These are phyloP conservation scores for Ganoderma lingzhi DNA, from an alignment of 1,284 basidiomycete species.

Conservation along the genomic window DNA sequence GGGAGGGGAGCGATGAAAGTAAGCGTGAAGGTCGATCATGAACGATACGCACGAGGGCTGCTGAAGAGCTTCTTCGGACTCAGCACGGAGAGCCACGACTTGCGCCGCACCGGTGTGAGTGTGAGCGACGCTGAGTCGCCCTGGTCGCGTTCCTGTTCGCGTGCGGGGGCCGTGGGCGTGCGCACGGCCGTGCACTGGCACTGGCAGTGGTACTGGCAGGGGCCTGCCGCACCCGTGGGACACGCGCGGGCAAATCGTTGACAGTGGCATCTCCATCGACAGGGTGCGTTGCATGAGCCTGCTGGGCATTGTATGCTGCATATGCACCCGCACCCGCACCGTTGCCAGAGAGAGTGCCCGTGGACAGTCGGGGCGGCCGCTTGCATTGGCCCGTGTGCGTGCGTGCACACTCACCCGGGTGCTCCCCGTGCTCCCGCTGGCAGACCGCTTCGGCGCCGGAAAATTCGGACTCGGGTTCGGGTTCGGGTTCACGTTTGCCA, in stretches of 20 bases:
- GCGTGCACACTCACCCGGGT: background rate
- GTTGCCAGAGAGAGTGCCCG: conserved; percentile 1
- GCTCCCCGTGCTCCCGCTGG: conserved; percentile 1
- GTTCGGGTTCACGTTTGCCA: background rate
- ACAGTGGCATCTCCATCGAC: background rate
- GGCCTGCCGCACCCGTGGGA: background rate
- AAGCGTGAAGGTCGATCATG: background rate
- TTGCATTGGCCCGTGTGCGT: background rate
- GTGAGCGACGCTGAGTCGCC: background rate
- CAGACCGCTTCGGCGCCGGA: background rate
- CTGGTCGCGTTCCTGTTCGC: conserved; percentile 6
- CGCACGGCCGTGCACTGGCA: too few relatives aligned
- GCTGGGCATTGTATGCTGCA: background rate
- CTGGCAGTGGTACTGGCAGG: background rate
- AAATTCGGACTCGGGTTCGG: background rate
- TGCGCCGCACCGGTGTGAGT: background rate
- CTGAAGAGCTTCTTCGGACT: conserved; percentile 30
- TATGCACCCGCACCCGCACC: background rate
- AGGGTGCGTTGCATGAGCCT: background rate
- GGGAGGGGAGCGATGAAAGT: background rate
- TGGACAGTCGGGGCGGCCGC: background rate
- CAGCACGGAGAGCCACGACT: conserved; percentile 29
- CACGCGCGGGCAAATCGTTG: background rate
- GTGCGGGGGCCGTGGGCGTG: background rate
- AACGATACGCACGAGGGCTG: conserved; percentile 20